Base-by-base conservation (phyloP, 2,329 filamentous ascomycete genomes). In the Proliferodiscus dingleyae region DNA sequence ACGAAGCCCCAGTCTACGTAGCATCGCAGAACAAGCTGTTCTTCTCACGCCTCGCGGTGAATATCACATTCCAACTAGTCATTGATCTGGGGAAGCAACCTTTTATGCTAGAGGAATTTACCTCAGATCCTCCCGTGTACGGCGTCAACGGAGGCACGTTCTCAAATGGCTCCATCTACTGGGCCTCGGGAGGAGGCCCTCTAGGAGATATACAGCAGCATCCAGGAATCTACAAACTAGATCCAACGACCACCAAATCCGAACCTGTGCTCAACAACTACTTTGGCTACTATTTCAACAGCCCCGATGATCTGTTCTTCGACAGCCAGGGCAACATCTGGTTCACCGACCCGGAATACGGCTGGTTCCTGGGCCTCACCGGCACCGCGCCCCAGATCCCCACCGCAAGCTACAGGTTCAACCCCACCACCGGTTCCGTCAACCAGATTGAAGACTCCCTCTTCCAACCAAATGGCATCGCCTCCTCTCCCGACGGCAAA, bases 1-100 rank as follows among this genome's bases (percentile, higher is more conserved):
- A 70, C 41, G 68, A 70, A 57, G 68, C 66, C 3, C 68, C 68
- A 2, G 65, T 69, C 10, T 70, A 67, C 38, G 63, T 67, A 3
- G 61, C 65, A 9, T 53, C 56, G 22, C 61, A 64, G 41, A 68
- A 69, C 50, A 64, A 68, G 45, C 58, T 70, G n/a, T 68, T 64
- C 54, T 46, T 69, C 22, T 64, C 63, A 30, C 64, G 66, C 10
- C 55, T 59, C 19, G 38, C 63, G 24, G 65, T 64, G 18, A 70
- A 71, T 51, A 60, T 68, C 45, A 28, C 26, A 53, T 61, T 52
- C 70, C 57, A 40, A 9, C 22, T 26, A 5, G 18, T 40, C 22
- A 26, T 40, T 10, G 22, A 53, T 70, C 56, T 40, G 9, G 28
- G 23, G 13, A n/a, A 24, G 11, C 8, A 13, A 13, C 37, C 37